These are phyloP conservation scores for Fimicolochytrium jonesii DNA, from an alignment of 192 early-diverging fungal genomes.

Conservation along the genomic window DNA sequence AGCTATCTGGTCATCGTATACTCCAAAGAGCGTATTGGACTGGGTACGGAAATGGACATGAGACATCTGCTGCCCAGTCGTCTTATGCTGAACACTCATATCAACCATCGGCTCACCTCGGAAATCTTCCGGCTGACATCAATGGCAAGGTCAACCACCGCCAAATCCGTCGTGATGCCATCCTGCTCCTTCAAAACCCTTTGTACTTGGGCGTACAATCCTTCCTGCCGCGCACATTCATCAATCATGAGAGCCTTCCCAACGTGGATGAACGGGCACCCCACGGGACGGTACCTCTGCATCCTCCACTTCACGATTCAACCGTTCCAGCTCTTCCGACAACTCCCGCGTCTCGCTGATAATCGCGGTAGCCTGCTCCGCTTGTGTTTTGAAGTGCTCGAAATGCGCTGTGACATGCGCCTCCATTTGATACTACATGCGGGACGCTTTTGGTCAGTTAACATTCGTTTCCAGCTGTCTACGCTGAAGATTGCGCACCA, in stretches of 20 bases:
- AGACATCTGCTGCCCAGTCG: neutral
- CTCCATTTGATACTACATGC: constrained; percentile 20
- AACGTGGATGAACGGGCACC: no score
- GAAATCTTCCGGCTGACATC: neutral
- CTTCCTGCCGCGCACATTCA: neutral
- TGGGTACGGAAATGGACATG: neutral
- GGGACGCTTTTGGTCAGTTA: neutral
- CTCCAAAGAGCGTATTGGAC: neutral
- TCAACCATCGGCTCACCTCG: neutral
- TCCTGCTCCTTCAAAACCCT: constrained; percentile 9
- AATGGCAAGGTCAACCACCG: neutral
- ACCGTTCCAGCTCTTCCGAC: neutral
- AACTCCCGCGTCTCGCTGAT: neutral
- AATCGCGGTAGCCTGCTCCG: neutral
- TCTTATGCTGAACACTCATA: neutral
- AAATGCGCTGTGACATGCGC: constrained; percentile 10
- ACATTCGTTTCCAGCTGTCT: neutral
- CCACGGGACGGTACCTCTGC: constrained; percentile 1
- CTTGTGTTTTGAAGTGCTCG: neutral
- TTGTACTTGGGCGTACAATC: constrained; percentile 1
- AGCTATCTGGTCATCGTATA: neutral
- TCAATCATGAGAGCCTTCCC: no score
- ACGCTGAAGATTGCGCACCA: neutral
- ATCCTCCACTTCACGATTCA: constrained; percentile 6
- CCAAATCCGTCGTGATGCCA: neutral